phyloP scores from a whole-genome alignment of 2,329 filamentous ascomycete species.

The Paecilomyces variotii region DNA sequence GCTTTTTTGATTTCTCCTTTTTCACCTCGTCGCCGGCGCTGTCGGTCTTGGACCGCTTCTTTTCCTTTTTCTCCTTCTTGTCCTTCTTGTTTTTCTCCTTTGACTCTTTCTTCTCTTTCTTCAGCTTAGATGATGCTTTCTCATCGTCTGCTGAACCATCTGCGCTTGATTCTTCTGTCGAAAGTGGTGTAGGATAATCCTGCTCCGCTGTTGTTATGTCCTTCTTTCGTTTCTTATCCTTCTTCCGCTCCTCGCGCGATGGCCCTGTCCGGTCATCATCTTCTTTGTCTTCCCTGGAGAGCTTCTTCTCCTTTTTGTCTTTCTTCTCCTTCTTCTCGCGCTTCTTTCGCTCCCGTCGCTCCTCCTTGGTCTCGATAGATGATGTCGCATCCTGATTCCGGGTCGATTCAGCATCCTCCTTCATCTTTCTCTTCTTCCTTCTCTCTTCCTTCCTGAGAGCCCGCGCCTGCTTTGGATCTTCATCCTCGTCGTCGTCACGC shows the following conservation, averaged over 20 bases:
- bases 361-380: conserved; percentile 4
- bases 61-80: conserved; percentile 7
- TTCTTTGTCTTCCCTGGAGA: conserved; percentile 1
- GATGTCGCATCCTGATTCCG: conserved; percentile 4
- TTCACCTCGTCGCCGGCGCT: conserved; percentile 13
- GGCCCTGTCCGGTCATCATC: conserved; percentile 13
- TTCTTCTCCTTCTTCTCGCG: conserved; percentile 16
- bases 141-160: background rate
- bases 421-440: conserved; percentile 10
- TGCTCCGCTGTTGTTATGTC: conserved; percentile 5
- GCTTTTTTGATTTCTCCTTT: conserved; percentile 25
- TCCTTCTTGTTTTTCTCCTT: background rate
- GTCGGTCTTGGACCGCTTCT: conserved; percentile 23
- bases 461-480: conserved; percentile 17
- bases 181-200: conserved; percentile 24
- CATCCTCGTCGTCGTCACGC: conserved; percentile 19
- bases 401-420: conserved; percentile 6
- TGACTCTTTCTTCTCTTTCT: conserved; percentile 8
- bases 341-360: conserved; percentile 13
- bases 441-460: conserved; percentile 27
- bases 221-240: conserved; percentile 5
- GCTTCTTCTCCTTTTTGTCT: conserved; percentile 16
- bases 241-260: conserved; percentile 6
- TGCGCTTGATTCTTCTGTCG: conserved; percentile 17
- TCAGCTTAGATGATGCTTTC: conserved; percentile 1